Percentiles rank a stretch among this genome's conserved stretches.
Evolutionary conservation across 2,329 filamentous ascomycete genomes (phyloP).

Genomic region (Nemania serpens): DNA sequence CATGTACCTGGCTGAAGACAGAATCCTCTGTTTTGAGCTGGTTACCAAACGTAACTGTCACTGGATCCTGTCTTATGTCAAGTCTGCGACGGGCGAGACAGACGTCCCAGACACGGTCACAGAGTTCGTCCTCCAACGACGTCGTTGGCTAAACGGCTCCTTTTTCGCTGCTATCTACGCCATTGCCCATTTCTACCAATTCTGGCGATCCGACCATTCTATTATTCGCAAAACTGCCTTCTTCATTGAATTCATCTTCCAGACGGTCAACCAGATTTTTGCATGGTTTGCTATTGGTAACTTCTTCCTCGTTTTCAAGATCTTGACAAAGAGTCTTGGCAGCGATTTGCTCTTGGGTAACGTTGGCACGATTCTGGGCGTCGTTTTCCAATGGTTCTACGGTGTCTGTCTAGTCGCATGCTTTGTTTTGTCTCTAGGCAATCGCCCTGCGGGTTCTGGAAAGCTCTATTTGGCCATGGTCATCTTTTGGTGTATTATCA

Average conservation of each 20-base stretch:
- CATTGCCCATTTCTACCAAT: constrained; percentile 92
- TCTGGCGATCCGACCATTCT: constrained; percentile 91
- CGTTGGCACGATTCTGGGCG: constrained; percentile 77
- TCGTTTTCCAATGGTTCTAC: constrained; percentile 96
- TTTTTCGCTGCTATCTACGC: constrained; percentile 98
- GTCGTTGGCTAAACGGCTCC: constrained; percentile 96
- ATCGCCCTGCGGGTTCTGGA: constrained; percentile 91
- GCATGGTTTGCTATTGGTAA: constrained; percentile 99
- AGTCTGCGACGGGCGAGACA: constrained; percentile 94
- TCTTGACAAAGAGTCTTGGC: constrained; percentile 86
- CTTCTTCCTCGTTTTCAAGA: constrained; percentile 99
- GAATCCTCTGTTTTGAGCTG: constrained; percentile 95
- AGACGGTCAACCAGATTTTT: constrained; percentile 96
- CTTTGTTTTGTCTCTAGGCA: constrained; percentile 92
- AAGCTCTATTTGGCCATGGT: constrained; percentile 96
- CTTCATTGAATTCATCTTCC: constrained; percentile 90
- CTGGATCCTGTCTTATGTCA: constrained; percentile 98
- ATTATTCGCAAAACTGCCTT: constrained; percentile 86
- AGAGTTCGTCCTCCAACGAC: constrained; percentile 91
- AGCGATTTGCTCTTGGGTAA: constrained; percentile 70
- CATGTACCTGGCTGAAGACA: constrained; percentile 90
- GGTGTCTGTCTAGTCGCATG: constrained; percentile 89
- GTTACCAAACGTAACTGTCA: constrained; percentile 97
- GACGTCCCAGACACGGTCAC: constrained; percentile 94
- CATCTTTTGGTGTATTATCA: constrained; percentile 96